Evolutionary conservation across 495 filamentous ascomycete genomes (phyloP).

Genomic region (Penicillium subrubescens): DNA sequence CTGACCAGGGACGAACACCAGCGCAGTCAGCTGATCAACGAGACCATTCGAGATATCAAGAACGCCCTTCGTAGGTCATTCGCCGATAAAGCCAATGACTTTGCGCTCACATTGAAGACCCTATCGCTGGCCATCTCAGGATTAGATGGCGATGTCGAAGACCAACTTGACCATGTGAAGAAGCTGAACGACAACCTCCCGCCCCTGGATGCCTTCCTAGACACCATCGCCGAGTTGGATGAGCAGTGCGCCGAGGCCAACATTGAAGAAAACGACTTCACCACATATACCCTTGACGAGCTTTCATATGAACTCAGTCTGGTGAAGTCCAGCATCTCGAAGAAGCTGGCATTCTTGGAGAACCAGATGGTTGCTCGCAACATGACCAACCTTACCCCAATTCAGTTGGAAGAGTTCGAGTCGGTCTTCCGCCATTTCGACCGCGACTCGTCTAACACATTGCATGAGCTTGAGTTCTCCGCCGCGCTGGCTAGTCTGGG

Average conservation of each 20-base stretch:
- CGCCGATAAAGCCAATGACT: slow-evolving; percentile 96
- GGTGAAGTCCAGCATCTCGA: slow-evolving; percentile 85
- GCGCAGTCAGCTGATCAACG: slow-evolving; percentile 90
- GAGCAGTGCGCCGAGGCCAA: slow-evolving; percentile 93
- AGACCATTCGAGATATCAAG: slow-evolving; percentile 98
- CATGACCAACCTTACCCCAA: slow-evolving; percentile 98
- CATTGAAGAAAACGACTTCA: slow-evolving; percentile 98
- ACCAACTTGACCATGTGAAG: slow-evolving; percentile 84
- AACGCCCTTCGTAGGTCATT: slow-evolving; percentile 89
- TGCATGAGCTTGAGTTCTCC: slow-evolving; percentile 94
- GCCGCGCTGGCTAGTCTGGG: slow-evolving; percentile 92
- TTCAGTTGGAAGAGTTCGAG: slow-evolving; percentile 97
- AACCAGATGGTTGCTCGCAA: slow-evolving; percentile 96
- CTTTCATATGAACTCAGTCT: slow-evolving; percentile 90
- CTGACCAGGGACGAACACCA: slow-evolving; percentile 81
- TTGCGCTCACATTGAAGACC: slow-evolving; percentile 90
- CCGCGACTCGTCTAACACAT: slow-evolving; percentile 83
- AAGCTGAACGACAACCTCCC: slow-evolving; percentile 77
- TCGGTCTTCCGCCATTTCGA: slow-evolving; percentile 98
- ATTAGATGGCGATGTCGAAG: slow-evolving; percentile 92
- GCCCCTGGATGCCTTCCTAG: slow-evolving; percentile 84
- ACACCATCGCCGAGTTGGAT: slow-evolving; percentile 78
- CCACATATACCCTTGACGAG: slow-evolving; percentile 96
- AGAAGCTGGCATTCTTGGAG: slow-evolving; percentile 94
- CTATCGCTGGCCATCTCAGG: slow-evolving; percentile 90